Base-by-base conservation (phyloP, 2,329 filamentous ascomycete genomes). In the Dactylellina drechsleri region DNA sequence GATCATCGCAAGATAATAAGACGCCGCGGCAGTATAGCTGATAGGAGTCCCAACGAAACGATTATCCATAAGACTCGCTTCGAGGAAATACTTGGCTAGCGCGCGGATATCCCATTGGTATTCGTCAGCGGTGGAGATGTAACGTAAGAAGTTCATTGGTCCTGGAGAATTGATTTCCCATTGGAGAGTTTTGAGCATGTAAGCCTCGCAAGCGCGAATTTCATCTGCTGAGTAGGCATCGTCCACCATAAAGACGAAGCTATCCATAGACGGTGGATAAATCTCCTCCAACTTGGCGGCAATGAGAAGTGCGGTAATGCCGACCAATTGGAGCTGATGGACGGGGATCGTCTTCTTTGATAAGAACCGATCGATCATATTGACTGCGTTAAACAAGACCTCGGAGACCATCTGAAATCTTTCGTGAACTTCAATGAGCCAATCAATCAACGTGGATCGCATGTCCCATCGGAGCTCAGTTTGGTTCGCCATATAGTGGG, bases 401-500 rank as follows among this genome's bases (percentile, higher is more conserved):
- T 99, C 95, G 0, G 94, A 94, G 7, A 98, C 87, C 28, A 99
- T 87, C 41, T 87, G 88, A 84, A 99, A 99, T 41, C 95, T 92
- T 79, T 90, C 88, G 82, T 99, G 95, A 31, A 99, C 95, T 82
- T 99, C 93, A 54, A 98, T 91, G 50, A 99, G 86, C 95, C 95
- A 99, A 82, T 98, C 95, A 89, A 99, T 96, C 65, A 99, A 86
- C 20, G 98, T 92, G 4, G 93, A 91, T 54, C 95, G 92, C 95
- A 98, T 99, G 1, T 93, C 97, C 95, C 95, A 99, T 81, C 97
- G 92, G 68, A 99, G 96, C 82, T 98, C 94, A n/a, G 91, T 90
- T 82, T 99, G 95, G 78, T 91, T 89, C 77, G 97, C 92, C 94
- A 99, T 99, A 85, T 99, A 99, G 81, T 95, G 88, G 2, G 92